phyloP scores from a whole-genome alignment of 2,329 filamentous ascomycete genomes.

The Cercospora sojina region DNA sequence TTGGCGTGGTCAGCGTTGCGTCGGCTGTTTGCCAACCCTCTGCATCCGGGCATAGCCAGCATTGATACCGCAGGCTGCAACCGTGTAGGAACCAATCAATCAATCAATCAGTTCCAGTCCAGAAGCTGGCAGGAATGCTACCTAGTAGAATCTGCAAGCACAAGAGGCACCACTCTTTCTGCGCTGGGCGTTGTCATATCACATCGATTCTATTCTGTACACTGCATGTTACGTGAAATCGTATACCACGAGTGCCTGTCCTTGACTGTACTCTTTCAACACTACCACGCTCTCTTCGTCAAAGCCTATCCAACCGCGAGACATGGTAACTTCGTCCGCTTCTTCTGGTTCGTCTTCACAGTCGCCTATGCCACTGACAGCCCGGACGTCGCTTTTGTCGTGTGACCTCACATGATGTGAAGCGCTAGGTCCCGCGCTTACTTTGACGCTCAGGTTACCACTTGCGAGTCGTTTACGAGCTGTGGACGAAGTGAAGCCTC shows the following conservation, averaged over 20 bases:
- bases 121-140: background rate
- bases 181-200: background rate
- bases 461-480: conserved; percentile 44
- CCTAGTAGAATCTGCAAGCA: background rate
- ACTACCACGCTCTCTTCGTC: conserved; percentile 92
- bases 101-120: background rate
- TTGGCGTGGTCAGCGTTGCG: too few relatives aligned
- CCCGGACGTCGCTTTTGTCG: conserved; percentile 26
- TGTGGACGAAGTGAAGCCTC: conserved; percentile 54
- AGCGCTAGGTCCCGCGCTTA: conserved; percentile 38
- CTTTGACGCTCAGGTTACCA: conserved; percentile 55
- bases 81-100: too few relatives aligned
- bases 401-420: background rate
- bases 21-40: too few relatives aligned
- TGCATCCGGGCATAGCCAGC: too few relatives aligned
- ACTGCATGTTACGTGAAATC: conserved; percentile 67
- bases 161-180: background rate
- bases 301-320: conserved; percentile 73
- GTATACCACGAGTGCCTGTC: conserved; percentile 78
- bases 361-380: conserved; percentile 3
- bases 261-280: conserved; percentile 67
- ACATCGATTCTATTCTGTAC: background rate
- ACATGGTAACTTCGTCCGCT: conserved; percentile 41
- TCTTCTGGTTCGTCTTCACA: conserved; percentile 14
- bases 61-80: too few relatives aligned